phyloP scores from a whole-genome alignment of 768 basidiomycete genomes.

The Lenzites betulinus region DNA sequence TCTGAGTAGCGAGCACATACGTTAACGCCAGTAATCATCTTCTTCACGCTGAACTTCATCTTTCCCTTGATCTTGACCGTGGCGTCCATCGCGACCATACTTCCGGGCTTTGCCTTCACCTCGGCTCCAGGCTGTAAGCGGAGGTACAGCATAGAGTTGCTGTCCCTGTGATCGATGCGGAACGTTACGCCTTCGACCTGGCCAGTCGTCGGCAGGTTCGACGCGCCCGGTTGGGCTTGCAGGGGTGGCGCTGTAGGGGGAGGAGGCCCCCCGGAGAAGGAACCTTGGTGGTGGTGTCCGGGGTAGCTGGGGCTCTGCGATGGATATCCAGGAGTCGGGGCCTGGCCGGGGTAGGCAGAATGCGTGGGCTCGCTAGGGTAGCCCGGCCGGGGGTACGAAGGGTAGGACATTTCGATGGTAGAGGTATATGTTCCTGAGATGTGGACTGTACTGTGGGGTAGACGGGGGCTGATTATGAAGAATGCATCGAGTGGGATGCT shows the following conservation, averaged over 20 bases:
- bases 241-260: slow-evolving; percentile 2
- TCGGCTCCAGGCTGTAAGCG: slow-evolving; percentile 31
- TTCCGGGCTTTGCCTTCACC: slow-evolving; percentile 35
- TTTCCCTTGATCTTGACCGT: slow-evolving; percentile 35
- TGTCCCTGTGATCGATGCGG: slow-evolving; percentile 36
- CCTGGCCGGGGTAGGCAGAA: neutral
- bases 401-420: neutral
- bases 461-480: neutral
- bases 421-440: neutral
- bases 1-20: slow-evolving; percentile 16
- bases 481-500: neutral
- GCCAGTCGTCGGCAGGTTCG: slow-evolving; percentile 25
- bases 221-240: slow-evolving; percentile 1
- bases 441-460: neutral
- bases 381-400: neutral
- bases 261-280: neutral
- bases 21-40: slow-evolving; percentile 33
- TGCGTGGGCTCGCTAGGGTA: neutral
- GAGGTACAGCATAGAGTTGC: slow-evolving; percentile 34
- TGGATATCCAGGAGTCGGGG: slow-evolving; percentile 10
- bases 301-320: too few relatives aligned
- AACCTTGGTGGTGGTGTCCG: slow-evolving; percentile 7
- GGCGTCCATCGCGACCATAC: slow-evolving; percentile 38
- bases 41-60: slow-evolving; percentile 32
- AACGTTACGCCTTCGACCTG: slow-evolving; percentile 31